Conservation (phyloP, 345 rosid species). For the Rhodamnia rubescens region DNA sequence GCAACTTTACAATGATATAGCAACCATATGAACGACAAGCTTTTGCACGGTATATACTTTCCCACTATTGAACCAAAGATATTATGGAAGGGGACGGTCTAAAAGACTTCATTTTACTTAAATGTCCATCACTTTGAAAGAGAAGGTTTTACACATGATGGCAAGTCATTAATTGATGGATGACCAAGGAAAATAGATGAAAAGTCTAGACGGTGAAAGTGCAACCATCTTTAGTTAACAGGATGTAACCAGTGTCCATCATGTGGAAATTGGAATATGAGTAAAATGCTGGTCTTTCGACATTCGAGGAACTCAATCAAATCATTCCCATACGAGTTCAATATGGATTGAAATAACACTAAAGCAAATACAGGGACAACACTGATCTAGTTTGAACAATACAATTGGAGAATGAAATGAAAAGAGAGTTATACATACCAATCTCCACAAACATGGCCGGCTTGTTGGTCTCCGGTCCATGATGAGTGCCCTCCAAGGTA, state of each 20-base stretch:
- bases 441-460: slow-evolving; percentile 92
- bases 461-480: slow-evolving; percentile 74
- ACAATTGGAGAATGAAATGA: background rate
- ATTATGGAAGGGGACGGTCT: background rate
- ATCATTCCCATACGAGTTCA: background rate
- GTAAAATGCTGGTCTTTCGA: background rate
- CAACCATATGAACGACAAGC: background rate
- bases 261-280: background rate
- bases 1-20: background rate
- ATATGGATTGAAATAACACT: background rate
- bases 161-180: background rate
- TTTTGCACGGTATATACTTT: background rate
- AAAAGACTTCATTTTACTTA: background rate
- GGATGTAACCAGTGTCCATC: background rate
- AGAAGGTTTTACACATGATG: background rate
- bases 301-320: background rate
- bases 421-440: slow-evolving; percentile 22
- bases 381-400: background rate
- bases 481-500: slow-evolving; percentile 92
- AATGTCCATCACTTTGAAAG: background rate
- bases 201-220: background rate
- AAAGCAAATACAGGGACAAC: background rate
- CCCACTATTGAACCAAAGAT: background rate
- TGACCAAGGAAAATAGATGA: background rate
- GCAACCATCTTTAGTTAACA: background rate